phyloP scores from a whole-genome alignment of 208 protist species.

The Leishmania mexicana region DNA sequence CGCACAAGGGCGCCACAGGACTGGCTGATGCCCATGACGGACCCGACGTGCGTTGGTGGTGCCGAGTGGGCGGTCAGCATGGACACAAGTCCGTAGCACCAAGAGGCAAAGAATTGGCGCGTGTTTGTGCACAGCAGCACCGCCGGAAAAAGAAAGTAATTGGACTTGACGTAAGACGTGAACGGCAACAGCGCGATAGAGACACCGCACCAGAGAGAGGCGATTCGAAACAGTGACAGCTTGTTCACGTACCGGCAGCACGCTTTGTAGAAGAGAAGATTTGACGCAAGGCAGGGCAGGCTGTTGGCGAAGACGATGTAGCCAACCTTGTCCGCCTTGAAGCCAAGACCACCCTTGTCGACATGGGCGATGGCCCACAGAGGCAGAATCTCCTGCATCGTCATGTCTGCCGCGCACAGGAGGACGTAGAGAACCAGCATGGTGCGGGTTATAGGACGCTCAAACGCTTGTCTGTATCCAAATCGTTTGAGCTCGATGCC shows the following conservation, averaged over 20 bases:
- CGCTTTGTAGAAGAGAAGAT: slow-evolving; percentile 46
- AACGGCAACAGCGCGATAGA: slow-evolving; percentile 21
- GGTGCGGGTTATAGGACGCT: slow-evolving; percentile 32
- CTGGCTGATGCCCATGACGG: slow-evolving; percentile 69
- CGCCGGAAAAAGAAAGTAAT: slow-evolving; percentile 14
- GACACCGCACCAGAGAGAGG: slow-evolving; percentile 18
- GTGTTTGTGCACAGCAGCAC: slow-evolving; percentile 40
- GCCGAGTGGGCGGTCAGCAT: slow-evolving; percentile 61
- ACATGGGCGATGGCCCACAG: slow-evolving; percentile 59
- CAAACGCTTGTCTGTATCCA: slow-evolving; percentile 58
- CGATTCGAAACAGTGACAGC: slow-evolving; percentile 46
- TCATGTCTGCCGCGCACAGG: slow-evolving; percentile 44
- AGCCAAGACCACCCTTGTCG: slow-evolving; percentile 42
- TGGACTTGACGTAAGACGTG: slow-evolving; percentile 24
- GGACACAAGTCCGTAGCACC: slow-evolving; percentile 55
- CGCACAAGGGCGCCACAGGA: slow-evolving; percentile 43
- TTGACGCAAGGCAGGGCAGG: slow-evolving; percentile 49
- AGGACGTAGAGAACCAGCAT: slow-evolving; percentile 67
- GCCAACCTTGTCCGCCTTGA: slow-evolving; percentile 38
- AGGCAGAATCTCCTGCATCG: slow-evolving; percentile 43
- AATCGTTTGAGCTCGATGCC: slow-evolving; percentile 24
- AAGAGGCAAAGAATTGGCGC: slow-evolving; percentile 50
- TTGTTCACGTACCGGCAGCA: slow-evolving; percentile 40
- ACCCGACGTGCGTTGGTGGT: slow-evolving; percentile 47
- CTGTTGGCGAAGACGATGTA: slow-evolving; percentile 50